Base-by-base conservation (phyloP, 345 rosid species). In the Pistacia vera region DNA sequence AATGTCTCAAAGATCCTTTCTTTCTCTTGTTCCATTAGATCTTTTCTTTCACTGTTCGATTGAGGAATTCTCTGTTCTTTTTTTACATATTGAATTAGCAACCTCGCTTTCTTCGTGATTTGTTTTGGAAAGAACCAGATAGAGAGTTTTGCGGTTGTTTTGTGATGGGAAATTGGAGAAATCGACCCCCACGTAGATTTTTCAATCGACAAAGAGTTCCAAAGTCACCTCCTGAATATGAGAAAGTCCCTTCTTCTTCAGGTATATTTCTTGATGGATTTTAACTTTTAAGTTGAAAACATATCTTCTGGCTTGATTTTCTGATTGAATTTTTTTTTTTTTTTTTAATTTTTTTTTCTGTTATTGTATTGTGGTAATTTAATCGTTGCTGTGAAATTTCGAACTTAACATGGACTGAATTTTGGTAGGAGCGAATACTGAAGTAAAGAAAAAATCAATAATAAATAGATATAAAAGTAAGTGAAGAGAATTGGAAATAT, bases 91-190 rank as follows among this genome's bases (percentile, higher is more conserved):
- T 11, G 18, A 11, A 52, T 11, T 52, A 22, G 41, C 18, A 52
- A 52, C 17, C 3, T 11, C 17, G 56, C 13, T 66, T 55, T 20
- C 70, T 49, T 20, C 7, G 60, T 33, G 73, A 16, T 33, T 54
- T 17, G 22, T 28, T 30, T 30, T 30, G 33, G 2, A 30, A 30
- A 51, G 33, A 13, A n/a, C 5, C 14, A 22, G 11, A 55, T 2
- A 7, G 59, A 59, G 20, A n/a, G 36, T 17, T 63, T 72, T 22
- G 8, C 25, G 52, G 55, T 25, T 60, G n/a, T 57, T 14, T 44
- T 28, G 76, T 48, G 36, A 83, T 85, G 86, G 85, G 85, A 22
- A 82, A 63, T 3, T 84, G 87, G 87, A 77, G 68, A 71, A 25
- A 79, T 67, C 85, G 36, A 38, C 41, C 41, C 6, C 5, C 4